phyloP scores from a whole-genome alignment of 148 eudicot genomes.

The Agrostemma githago region DNA sequence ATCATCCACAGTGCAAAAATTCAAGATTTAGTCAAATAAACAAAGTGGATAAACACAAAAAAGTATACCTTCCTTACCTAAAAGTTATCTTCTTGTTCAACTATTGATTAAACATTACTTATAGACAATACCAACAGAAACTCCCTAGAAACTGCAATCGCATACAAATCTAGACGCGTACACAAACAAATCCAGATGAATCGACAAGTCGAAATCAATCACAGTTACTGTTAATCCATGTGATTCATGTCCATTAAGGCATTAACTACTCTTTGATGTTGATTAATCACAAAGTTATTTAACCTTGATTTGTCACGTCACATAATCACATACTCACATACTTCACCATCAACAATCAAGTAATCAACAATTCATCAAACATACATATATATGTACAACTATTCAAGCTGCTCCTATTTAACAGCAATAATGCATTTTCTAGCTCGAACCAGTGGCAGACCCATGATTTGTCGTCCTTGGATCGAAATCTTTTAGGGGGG shows the following conservation, averaged over 20 bases:
- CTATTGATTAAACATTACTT: not conserved
- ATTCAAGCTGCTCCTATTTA: not conserved
- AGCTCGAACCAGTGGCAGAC: not conserved
- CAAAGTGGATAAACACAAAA: conserved; percentile 13
- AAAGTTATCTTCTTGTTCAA: conserved; percentile 15
- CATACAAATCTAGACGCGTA: conserved; percentile 12
- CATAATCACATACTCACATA: conserved; percentile 7
- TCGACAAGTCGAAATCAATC: conserved; percentile 22
- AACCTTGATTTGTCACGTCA: conserved; percentile 21
- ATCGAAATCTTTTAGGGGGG: too few relatives aligned
- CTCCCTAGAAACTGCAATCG: conserved; percentile 16
- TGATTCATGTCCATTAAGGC: not conserved
- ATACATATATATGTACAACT: too few relatives aligned
- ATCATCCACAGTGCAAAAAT: not conserved
- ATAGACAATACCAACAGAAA: conserved; percentile 12
- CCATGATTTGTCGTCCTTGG: too few relatives aligned
- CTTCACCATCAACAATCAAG: not conserved
- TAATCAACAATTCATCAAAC: not conserved
- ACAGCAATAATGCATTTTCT: not conserved
- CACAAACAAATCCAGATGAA: conserved; percentile 6
- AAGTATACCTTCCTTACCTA: conserved; percentile 34
- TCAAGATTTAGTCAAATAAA: not conserved
- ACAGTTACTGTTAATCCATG: not conserved
- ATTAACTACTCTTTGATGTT: not conserved
- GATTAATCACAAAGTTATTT: conserved; percentile 7